These are phyloP conservation scores for Leishmania guyanensis DNA, from an alignment of 208 protist genomes.

Conservation along the genomic window DNA sequence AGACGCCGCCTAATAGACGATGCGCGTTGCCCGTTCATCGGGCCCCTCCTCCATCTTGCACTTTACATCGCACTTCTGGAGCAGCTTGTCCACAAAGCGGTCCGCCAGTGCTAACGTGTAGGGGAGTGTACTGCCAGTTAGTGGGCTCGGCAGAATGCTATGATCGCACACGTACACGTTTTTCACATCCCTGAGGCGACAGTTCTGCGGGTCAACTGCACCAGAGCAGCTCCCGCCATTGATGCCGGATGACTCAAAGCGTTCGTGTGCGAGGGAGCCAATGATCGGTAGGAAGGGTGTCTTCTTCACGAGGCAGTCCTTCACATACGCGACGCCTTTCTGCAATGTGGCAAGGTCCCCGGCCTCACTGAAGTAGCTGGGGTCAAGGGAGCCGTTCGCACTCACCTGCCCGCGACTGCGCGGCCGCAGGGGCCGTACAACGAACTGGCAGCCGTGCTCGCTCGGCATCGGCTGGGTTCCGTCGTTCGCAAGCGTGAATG, in stretches of 20 bases:
- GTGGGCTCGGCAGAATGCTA: slow-evolving; percentile 59
- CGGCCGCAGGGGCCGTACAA: slow-evolving; percentile 62
- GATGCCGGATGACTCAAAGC: slow-evolving; percentile 68
- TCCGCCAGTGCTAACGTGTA: slow-evolving; percentile 75
- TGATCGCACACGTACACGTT: slow-evolving; percentile 83
- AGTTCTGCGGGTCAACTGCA: slow-evolving; percentile 58
- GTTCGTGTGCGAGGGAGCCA: slow-evolving; percentile 46
- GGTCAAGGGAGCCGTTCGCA: slow-evolving; percentile 62
- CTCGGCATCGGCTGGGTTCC: slow-evolving; percentile 50
- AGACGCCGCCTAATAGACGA: slow-evolving; percentile 55
- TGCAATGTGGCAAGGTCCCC: slow-evolving; percentile 50
- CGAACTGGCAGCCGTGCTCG: slow-evolving; percentile 78
- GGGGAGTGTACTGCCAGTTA: slow-evolving; percentile 59
- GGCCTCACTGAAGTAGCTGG: slow-evolving; percentile 61
- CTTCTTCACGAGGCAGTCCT: slow-evolving; percentile 52
- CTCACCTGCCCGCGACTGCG: slow-evolving; percentile 63
- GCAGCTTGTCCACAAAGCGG: slow-evolving; percentile 59
- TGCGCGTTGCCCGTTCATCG: slow-evolving; percentile 38
- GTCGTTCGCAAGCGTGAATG: slow-evolving; percentile 82
- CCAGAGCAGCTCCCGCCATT: slow-evolving; percentile 60
- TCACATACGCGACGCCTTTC: slow-evolving; percentile 61
- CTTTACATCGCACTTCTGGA: slow-evolving; percentile 48
- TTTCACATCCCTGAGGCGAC: slow-evolving; percentile 51
- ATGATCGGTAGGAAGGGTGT: slow-evolving; percentile 47
- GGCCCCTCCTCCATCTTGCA: slow-evolving; percentile 42